Evolutionary conservation across 805 yeast genomes (phyloP), one percentile per base, ranked within the genome.

Genomic region (Saturnispora bothae): DNA sequence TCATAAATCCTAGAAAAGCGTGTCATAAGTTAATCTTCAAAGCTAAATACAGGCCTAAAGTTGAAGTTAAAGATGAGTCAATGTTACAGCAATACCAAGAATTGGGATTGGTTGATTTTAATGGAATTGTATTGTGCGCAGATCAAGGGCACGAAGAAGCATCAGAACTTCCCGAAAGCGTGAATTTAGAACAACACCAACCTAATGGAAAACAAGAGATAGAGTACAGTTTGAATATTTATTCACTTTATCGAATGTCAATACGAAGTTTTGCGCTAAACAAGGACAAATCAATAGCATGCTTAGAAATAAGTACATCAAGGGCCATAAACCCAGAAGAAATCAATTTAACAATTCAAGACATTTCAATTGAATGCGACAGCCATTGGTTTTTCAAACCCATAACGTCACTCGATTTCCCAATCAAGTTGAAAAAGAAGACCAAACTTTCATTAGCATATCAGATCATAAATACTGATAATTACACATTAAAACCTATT

Each of bases 361-460:
- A 47, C 2, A 41, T 56, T 1, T 28, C 33, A 2, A 31, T 56
- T 13, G 37, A 40, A 10, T 45, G 54, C 20, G 36, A 43, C 14
- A 52, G 51, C 15, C 51, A 51, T 39, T 56, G 60, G 39, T 51
- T 49, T 9, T 31, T 52, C 9, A 34, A 40, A 7, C 46, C 46
- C 7, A 47, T 49, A 27, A 48, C 54, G 3, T 26, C 39, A 2
- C 28, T 56, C 3, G 14, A 36, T 1, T 56, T 44, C 57, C 61
- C 68, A 50, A 31, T 68, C 57, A 19, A 19, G 10, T 39, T 57
- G 18, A 35, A 32, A 3, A 42, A 46, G 3, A 45, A 41, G 9
- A 39, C 50, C 2, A 43, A 39, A 7, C 34, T 56, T 4, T 45
- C 52, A 7, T 36, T 54, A 8, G 54, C 56, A 9, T 58, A 54